Conservation (phyloP, 768 basidiomycete species). For the Boletus vinaceobasis region DNA sequence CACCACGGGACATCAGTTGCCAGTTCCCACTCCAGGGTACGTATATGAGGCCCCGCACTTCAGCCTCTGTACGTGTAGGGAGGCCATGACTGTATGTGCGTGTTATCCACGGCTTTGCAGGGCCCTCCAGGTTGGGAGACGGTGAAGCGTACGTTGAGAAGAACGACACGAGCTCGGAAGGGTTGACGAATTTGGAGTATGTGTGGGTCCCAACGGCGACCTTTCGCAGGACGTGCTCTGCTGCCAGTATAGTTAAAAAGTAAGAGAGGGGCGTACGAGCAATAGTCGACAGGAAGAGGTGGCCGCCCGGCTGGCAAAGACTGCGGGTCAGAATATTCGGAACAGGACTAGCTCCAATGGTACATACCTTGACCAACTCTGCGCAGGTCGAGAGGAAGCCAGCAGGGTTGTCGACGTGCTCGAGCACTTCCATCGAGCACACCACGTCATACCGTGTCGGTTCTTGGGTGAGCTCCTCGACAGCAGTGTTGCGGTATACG, state of each 20-base stretch:
- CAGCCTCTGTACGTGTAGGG: slow-evolving; percentile 65
- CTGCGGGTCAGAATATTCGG: slow-evolving; percentile 1
- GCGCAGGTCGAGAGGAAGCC: slow-evolving; percentile 81
- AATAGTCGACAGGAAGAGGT: slow-evolving; percentile 93
- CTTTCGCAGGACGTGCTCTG: slow-evolving; percentile 76
- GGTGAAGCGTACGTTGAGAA: slow-evolving; percentile 58
- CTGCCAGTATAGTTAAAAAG: slow-evolving; percentile 67
- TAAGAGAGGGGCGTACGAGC: slow-evolving; percentile 79
- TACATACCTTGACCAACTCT: slow-evolving; percentile 77
- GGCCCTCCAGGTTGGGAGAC: slow-evolving; percentile 1
- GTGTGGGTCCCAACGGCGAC: slow-evolving; percentile 91
- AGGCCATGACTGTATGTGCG: slow-evolving; percentile 42
- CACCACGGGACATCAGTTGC: slow-evolving; percentile 61
- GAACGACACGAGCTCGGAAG: slow-evolving; percentile 79
- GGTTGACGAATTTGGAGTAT: slow-evolving; percentile 84
- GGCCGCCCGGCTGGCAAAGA: slow-evolving; percentile 78
- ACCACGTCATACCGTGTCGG: slow-evolving; percentile 81
- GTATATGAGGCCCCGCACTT: slow-evolving; percentile 77
- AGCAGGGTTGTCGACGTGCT: slow-evolving; percentile 93
- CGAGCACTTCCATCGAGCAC: slow-evolving; percentile 96
- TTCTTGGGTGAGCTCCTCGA: slow-evolving; percentile 68
- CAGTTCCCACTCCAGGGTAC: slow-evolving; percentile 68
- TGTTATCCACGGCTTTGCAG: slow-evolving; percentile 56
- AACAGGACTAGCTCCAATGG: background rate
- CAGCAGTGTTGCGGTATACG: slow-evolving; percentile 68